Conservation (phyloP, 306 rosid genomes). For the Castanea crenata region DNA sequence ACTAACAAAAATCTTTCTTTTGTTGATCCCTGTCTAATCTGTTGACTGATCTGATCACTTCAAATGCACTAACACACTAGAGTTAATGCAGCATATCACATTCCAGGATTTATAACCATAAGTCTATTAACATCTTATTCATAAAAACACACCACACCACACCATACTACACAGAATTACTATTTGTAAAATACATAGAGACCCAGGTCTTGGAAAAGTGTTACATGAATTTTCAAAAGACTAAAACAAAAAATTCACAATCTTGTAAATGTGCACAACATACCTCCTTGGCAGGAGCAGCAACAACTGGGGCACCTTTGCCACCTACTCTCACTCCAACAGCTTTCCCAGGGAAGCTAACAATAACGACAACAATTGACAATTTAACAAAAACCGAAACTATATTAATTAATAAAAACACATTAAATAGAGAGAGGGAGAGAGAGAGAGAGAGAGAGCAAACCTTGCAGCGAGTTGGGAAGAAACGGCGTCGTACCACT, state of each 20-base stretch:
- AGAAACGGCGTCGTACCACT: constrained; percentile 70
- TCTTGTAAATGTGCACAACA: constrained; percentile 18
- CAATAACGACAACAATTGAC: constrained; percentile 2
- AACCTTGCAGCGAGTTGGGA: constrained; percentile 60
- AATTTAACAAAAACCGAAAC: not conserved
- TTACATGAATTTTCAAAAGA: too few species aligned
- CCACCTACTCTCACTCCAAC: constrained; percentile 58
- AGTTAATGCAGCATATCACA: too few species aligned
- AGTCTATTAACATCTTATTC: too few species aligned
- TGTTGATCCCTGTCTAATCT: too few species aligned
- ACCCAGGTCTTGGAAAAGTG: too few species aligned
- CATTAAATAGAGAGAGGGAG: not conserved
- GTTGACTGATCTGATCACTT: too few species aligned
- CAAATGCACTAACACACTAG: too few species aligned
- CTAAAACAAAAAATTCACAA: not conserved
- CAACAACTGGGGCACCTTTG: constrained; percentile 40
- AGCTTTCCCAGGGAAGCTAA: constrained; percentile 76
- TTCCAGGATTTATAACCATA: too few species aligned
- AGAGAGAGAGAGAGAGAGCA: not conserved
- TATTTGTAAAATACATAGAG: too few species aligned
- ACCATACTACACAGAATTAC: not conserved
- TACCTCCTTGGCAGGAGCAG: constrained; percentile 42
- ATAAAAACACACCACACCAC: too few species aligned
- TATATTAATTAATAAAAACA: not conserved
- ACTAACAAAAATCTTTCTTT: too few species aligned